Base-by-base conservation (phyloP, 2,329 filamentous ascomycete genomes). In the Leptoxyphium fumago region DNA sequence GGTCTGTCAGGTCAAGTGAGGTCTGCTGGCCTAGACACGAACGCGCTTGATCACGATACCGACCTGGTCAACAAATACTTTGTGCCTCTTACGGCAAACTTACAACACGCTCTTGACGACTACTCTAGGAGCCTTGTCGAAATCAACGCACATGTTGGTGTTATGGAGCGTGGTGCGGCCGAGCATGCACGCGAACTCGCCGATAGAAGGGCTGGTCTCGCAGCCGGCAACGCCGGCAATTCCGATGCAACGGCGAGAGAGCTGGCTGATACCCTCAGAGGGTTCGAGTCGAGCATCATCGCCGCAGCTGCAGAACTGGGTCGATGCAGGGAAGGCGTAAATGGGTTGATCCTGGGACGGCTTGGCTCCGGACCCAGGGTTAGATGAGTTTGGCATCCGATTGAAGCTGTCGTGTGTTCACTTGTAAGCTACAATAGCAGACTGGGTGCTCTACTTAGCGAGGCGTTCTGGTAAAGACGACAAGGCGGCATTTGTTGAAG, bases 231-330 rank as follows among this genome's bases (percentile, higher is more conserved):
- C 40, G 44, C 43, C 59, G 56, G 41, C 56, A 52, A 41, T 49
- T 3, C 15, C 13, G 61, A 17, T 48, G 62, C 53, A 50, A 67
- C 50, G 49, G 65, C 63, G 46, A 60, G 55, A 36, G 67, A 71
- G 55, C 54, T 72, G 39, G 65, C 66, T 2, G 64, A 65, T 32
- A 66, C 67, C 34, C 51, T 72, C 44, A 62, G 64, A 46, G 66
- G 64, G 10, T 71, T 72, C 45, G 69, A 72, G 50, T 60, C 60
- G n/a, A 68, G 67, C 8, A 70, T 72, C 46, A 42, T 71, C 38
- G 60, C 62, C n/a, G 66, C 66, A 7, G 69, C 69, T 14, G 64
- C 63, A 48, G 61, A 62, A 48, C 67, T 72, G 13, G 69, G 69
- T 39, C 59, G 62, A 46, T 66, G 65, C 43, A 61, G 68, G 51